A percentile compares a stretch with the other conserved stretches of the same genome.
These are phyloP conservation scores for Alternaria ethzedia DNA, from an alignment of 2,329 filamentous ascomycete species.

Conservation along the genomic window DNA sequence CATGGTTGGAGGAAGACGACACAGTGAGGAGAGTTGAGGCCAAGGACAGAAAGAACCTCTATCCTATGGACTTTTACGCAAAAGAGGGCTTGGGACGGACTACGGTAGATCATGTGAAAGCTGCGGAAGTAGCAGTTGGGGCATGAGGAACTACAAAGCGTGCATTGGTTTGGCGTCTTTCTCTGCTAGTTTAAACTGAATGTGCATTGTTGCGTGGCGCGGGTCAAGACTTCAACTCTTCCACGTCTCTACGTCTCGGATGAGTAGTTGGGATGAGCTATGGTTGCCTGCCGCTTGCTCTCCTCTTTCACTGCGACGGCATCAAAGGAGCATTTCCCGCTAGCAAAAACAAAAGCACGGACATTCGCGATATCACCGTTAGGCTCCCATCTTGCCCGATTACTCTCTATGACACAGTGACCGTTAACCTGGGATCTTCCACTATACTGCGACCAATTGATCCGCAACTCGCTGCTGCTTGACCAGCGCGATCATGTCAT, in stretches of 20 bases:
- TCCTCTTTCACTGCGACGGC: neutral
- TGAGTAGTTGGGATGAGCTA: neutral
- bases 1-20: conserved; percentile 64
- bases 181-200: neutral
- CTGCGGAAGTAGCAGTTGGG: conserved; percentile 19
- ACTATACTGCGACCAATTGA: no score
- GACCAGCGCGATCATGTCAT: neutral
- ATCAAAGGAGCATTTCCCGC: neutral
- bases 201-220: neutral
- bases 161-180: neutral
- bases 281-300: neutral
- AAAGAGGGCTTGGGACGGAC: conserved; percentile 88
- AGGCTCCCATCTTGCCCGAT: neutral
- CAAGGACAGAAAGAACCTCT: conserved; percentile 65
- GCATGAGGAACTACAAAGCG: neutral
- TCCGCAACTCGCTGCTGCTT: neutral
- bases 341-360: neutral
- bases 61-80: conserved; percentile 98
- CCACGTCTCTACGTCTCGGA: neutral
- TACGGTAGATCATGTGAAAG: conserved; percentile 50
- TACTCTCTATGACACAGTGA: neutral
- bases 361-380: neutral
- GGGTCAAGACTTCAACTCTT: rapidly evolving
- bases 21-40: conserved; percentile 34
- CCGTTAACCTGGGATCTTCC: neutral